A percentile compares a stretch with the other conserved stretches of the same genome.
These are phyloP conservation scores for Pleurotus citrinopileatus DNA, from an alignment of 768 basidiomycete species.

Conservation along the genomic window DNA sequence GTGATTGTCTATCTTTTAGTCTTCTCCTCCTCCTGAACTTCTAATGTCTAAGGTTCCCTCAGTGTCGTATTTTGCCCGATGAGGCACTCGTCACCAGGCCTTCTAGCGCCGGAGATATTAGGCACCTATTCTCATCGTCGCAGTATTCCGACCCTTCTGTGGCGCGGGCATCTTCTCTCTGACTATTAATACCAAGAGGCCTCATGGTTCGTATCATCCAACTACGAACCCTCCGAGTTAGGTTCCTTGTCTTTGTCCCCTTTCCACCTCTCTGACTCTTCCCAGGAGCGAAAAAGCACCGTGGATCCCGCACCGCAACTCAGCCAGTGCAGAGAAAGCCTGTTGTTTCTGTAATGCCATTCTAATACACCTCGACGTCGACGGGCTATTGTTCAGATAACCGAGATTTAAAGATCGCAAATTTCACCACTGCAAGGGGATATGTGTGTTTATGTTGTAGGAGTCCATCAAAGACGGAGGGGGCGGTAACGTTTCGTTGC, in stretches of 20 bases:
- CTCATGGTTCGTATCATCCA: too few species aligned
- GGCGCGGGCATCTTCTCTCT: neutral
- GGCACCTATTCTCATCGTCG: neutral
- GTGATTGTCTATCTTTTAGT: neutral
- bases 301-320: neutral
- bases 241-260: too few species aligned
- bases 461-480: neutral
- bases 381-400: neutral
- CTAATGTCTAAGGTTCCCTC: conserved; percentile 10
- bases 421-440: neutral
- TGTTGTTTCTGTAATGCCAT: too few species aligned
- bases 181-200: neutral
- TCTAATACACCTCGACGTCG: too few species aligned
- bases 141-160: neutral
- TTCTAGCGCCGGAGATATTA: conserved; percentile 8
- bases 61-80: neutral
- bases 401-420: neutral
- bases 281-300: neutral
- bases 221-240: neutral
- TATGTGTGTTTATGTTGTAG: neutral
- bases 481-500: neutral
- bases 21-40: neutral
- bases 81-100: neutral
- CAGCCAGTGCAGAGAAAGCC: too few species aligned
- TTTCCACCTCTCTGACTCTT: too few species aligned